Percentiles rank a stretch among this genome's conserved stretches.
phyloP scores from a whole-genome alignment of 176 grass and related monocot genomes.

The Areca catechu region DNA sequence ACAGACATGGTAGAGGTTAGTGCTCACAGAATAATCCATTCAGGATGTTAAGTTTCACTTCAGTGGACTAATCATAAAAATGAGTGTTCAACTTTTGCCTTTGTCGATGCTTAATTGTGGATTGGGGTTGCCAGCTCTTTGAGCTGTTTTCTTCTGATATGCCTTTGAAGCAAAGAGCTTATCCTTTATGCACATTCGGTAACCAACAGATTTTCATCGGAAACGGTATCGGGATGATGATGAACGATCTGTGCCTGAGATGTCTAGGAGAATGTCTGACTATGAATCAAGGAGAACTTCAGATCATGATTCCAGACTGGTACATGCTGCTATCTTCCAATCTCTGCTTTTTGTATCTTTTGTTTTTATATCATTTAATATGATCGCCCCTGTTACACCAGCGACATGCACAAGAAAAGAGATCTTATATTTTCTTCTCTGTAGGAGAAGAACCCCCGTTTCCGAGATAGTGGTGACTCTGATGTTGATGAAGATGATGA shows the following conservation, averaged over 20 bases:
- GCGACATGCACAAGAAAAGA: too few species aligned
- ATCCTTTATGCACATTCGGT: too few species aligned
- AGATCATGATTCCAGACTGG: slow-evolving; percentile 36
- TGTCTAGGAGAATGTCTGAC: slow-evolving; percentile 39
- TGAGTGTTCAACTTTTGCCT: neutral
- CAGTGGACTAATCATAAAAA: neutral
- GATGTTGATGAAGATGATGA: slow-evolving; percentile 79
- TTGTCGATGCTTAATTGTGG: neutral
- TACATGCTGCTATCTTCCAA: neutral
- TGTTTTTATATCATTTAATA: too few species aligned
- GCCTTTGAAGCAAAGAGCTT: too few species aligned
- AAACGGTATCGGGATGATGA: slow-evolving; percentile 62
- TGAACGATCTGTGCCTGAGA: slow-evolving; percentile 19
- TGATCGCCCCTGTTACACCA: too few species aligned
- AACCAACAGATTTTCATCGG: slow-evolving; percentile 49
- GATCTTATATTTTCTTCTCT: slow-evolving; percentile 1
- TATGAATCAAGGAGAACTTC: slow-evolving; percentile 50
- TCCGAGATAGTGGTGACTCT: slow-evolving; percentile 77
- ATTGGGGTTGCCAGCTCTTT: too few species aligned
- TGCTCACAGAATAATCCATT: neutral
- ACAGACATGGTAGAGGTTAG: slow-evolving; percentile 63
- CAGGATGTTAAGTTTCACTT: neutral
- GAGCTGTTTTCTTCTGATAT: too few species aligned
- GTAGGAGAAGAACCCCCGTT: slow-evolving; percentile 89
- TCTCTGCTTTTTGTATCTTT: too few species aligned